A percentile compares a stretch with the other conserved stretches of the same genome.
Conservation (phyloP, 805 yeast genomes). For the Barnettozyma vustinii region DNA sequence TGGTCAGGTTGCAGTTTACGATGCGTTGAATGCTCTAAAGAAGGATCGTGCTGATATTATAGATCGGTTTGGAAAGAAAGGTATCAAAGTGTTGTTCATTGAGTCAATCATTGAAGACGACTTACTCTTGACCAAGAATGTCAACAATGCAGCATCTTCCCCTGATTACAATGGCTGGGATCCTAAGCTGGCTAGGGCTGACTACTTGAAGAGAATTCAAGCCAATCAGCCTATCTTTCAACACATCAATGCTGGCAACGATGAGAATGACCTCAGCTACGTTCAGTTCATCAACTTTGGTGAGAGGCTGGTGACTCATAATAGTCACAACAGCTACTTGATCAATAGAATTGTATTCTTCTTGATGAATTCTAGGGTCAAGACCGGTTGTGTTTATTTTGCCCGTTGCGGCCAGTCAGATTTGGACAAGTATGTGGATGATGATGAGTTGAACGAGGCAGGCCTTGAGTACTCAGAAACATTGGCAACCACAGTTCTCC, state of each 20-base stretch:
- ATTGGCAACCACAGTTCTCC: conserved; percentile 51
- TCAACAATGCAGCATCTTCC: conserved; percentile 78
- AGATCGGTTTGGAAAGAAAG: conserved; percentile 45
- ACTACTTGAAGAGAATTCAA: conserved; percentile 69
- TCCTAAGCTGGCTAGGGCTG: conserved; percentile 64
- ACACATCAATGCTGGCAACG: conserved; percentile 46
- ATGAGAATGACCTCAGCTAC: conserved; percentile 54
- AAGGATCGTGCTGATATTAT: conserved; percentile 58
- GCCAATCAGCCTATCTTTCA: conserved; percentile 66
- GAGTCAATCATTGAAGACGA: conserved; percentile 82
- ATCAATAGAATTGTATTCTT: conserved; percentile 88
- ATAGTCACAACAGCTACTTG: conserved; percentile 81
- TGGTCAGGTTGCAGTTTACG: conserved; percentile 95
- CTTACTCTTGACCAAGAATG: conserved; percentile 63
- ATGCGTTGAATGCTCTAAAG: conserved; percentile 84
- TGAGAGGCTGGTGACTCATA: conserved; percentile 71
- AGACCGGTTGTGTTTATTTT: conserved; percentile 86
- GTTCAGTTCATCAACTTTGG: conserved; percentile 91
- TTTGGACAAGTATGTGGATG: conserved; percentile 55
- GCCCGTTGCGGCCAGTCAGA: conserved; percentile 66
- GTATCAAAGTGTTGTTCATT: conserved; percentile 77
- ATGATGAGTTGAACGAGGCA: conserved; percentile 74
- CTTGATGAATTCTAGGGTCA: conserved; percentile 84
- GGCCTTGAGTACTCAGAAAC: conserved; percentile 65
- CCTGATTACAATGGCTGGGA: conserved; percentile 84